Base-by-base conservation (phyloP, 129 eudicot genomes). In the Artemisia argyi region DNA sequence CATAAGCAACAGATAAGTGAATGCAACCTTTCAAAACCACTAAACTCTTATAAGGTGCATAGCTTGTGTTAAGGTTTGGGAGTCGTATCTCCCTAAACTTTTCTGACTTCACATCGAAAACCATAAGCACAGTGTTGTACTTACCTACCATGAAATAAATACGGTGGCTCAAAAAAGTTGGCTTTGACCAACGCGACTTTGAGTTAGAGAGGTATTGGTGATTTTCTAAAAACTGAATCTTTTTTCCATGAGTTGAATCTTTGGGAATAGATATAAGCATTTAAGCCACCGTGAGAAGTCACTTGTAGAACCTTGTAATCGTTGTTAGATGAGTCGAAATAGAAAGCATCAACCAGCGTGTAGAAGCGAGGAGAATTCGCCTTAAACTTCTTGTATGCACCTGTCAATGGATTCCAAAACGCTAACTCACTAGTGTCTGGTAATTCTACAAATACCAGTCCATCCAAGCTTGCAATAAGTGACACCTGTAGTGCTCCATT, bases 201-300 rank as follows among this genome's bases (percentile, higher is more conserved):
- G 3, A 16, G 26, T n/a, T 3, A 2, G 26, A 16, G 10, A n/a
- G 30, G 14, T 2, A 8, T 11, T 63, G 2, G 22, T 46, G 10
- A 7, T 0, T 16, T 16, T 63, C 26, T 3, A 39, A 63, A 39
- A 7, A 8, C 17, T 4, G 18, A 63, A 63, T 39, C 28, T 63
- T 63, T 63, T 10, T 19, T 63, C 68, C 68, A 63, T 39, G n/a
- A 63, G 7, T 63, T 6, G 16, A 39, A 63, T 63, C 68, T 63
- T 46, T 11, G 18, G 17, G 51, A 63, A 16, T 63, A 63, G 11
- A 63, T 63, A 15, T n/a, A 53, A 53, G 58, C 58, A 51, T 7
- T 16, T 2, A 51, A 12, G 56, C 16, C 56, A 51, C 56, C 17
- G 17, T n/a, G 5, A 3, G 68, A n/a, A 62, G 39, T 48, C 39